phyloP scores from a whole-genome alignment of 768 basidiomycete genomes.

The Nidularia sp. region DNA sequence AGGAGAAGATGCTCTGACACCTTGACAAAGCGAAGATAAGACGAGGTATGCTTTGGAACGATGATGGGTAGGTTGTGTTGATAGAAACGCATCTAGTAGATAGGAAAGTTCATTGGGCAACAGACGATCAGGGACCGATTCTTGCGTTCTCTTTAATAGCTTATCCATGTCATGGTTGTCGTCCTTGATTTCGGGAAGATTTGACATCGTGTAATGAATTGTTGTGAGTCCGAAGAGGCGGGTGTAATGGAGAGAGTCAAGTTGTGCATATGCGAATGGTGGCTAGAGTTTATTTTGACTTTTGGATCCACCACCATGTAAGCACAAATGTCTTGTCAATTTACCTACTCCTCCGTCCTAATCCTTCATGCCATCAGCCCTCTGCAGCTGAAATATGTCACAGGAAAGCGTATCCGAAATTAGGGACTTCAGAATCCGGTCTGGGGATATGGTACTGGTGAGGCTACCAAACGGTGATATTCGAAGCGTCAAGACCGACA shows the following conservation, averaged over 20 bases:
- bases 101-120: conserved; percentile 53
- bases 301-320: too few species aligned
- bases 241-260: too few species aligned
- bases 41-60: conserved; percentile 71
- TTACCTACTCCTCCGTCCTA: too few species aligned
- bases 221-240: too few species aligned
- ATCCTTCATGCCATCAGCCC: too few species aligned
- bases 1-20: conserved; percentile 34
- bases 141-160: conserved; percentile 22
- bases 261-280: too few species aligned
- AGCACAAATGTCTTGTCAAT: too few species aligned
- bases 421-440: conserved; percentile 35
- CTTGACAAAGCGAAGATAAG: conserved; percentile 67
- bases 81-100: conserved; percentile 48
- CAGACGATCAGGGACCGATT: conserved; percentile 25
- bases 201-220: too few species aligned
- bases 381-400: too few species aligned
- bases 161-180: conserved; percentile 20
- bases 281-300: too few species aligned
- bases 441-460: conserved; percentile 77
- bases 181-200: neutral
- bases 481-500: conserved; percentile 68
- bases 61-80: conserved; percentile 33
- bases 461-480: conserved; percentile 77
- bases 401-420: too few species aligned